Base-by-base conservation (phyloP, 2,329 filamentous ascomycete species). In the Coniochaeta sp. region DNA sequence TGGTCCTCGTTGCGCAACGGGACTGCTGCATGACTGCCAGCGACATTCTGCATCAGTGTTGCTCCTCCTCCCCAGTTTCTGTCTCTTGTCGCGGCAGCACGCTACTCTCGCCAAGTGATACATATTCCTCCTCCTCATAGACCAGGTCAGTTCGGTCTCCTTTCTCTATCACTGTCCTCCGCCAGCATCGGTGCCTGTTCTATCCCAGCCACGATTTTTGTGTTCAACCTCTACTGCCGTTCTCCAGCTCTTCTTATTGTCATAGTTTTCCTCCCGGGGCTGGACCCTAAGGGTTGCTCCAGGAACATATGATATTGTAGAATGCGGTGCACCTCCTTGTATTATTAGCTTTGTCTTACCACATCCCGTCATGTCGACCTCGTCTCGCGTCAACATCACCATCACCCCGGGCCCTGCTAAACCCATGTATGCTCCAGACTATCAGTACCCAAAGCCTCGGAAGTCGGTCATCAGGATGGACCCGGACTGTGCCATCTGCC, bases 401-500 rank as follows among this genome's bases (percentile, higher is more conserved):
- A 42, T 42, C 38, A 42, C 38, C 38, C 38, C 20, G 18, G 52
- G 55, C 60, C 61, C 59, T 61, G 60, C 63, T 66, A 58, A 65
- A 52, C 61, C 50, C 55, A 80, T 80, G 76, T 74, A 74, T 71
- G 57, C 66, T 63, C 78, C 71, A 72, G 71, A 73, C 52, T 63
- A 67, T 56, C 68, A 70, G 51, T 60, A 65, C 55, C 26, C 16
- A 18, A 71, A 70, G 59, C 60, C 63, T 60, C 70, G 71, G 61
- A 78, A 77, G 67, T 65, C 71, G 55, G 60, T 77, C 64, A 75
- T 79, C 66, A 83, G 75, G 67, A 85, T 86, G 81, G 83, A 86
- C 61, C 83, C 83, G 40, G 81, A 86, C 68, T 87, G 83, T 67
- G 83, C 83, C 50, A 82, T 87, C 63, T 86, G 83, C 66, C 74